Base-by-base conservation (phyloP, 2,329 filamentous ascomycete genomes). In the Colletotrichum musicola region DNA sequence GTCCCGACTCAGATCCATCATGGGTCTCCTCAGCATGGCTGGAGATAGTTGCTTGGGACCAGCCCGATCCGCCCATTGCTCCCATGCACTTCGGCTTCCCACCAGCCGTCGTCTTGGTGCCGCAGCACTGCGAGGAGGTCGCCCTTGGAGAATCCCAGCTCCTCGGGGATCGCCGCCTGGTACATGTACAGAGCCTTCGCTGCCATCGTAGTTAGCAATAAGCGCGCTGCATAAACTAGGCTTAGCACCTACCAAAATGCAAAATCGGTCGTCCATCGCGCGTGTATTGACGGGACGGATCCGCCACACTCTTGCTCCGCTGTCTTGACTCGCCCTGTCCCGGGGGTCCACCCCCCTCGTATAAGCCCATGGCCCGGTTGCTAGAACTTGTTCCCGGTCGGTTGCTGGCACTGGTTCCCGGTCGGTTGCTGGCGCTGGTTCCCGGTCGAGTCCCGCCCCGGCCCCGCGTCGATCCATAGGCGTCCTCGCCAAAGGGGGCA, bases 61-160 rank as follows among this genome's bases (percentile, higher is more conserved):
- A 92, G 83, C 69, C 89, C 89, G 66, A 85, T 77, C 57, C 81
- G 85, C 57, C 86, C 89, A 71, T 85, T 87, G 71, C 86, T 85
- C 25, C 91, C 90, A 53, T 95, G 93, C 47, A 98, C 89, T 79
- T 98, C 95, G 13, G 97, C 97, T 82, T 99, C 96, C 96, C 97
- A 99, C 96, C 96, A 99, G 20, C 96, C 96, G 77, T 99, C 96
- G 78, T 99, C 96, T 81, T 99, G 96, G 75, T 97, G 89, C 69
- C 95, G 88, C 54, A 98, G 84, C 14, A 99, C 90, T 2, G 95
- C 94, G 14, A 99, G 85, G 68, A 95, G 90, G 77, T 99, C 97
- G 55, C 95, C 95, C 83, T 99, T 99, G 54, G 86, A 86, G 79
- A 99, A 99, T 14, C 92, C 92, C 20, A 99, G 84, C 81, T 99